Evolutionary conservation across 2,329 filamentous ascomycete species (phyloP).

Genomic region (Ramichloridium luteum): DNA sequence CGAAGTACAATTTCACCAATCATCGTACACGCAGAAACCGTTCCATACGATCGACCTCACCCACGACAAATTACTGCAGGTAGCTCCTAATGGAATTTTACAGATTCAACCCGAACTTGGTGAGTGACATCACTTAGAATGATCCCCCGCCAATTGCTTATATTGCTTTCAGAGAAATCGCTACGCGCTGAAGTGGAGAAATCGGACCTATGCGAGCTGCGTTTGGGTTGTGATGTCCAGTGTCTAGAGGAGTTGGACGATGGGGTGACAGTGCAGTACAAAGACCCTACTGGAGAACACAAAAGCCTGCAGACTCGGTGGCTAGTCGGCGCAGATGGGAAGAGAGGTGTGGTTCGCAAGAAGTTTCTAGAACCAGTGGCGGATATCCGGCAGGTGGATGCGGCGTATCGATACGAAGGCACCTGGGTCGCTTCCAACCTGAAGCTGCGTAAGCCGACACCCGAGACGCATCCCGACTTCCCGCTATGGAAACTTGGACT

Average conservation of each 20-base stretch:
- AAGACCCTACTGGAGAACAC: conserved; percentile 1
- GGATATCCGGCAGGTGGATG: conserved; percentile 25
- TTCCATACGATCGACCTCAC: conserved; percentile 3
- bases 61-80: conserved; percentile 5
- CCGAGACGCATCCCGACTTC: conserved; percentile 36
- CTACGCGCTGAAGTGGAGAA: background rate
- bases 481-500: conserved; percentile 38
- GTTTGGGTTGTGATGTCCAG: conserved; percentile 5
- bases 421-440: conserved; percentile 40
- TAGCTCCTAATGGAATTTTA: conserved; percentile 4
- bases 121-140: background rate
- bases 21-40: conserved; percentile 1
- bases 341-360: conserved; percentile 36
- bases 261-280: conserved; percentile 11
- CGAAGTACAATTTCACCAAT: conserved; percentile 5
- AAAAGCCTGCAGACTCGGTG: conserved; percentile 17
- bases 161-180: conserved; percentile 1
- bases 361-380: conserved; percentile 34
- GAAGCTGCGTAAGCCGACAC: conserved; percentile 32
- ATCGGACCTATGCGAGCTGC: conserved; percentile 3
- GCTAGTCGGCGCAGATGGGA: conserved; percentile 37
- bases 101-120: conserved; percentile 7
- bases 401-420: conserved; percentile 25
- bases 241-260: conserved; percentile 12
- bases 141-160: background rate